Evolutionary conservation across 2,329 filamentous ascomycete species (phyloP), one percentile per base, ranked within the genome.

Genomic region (Herpotrichia juniperi): DNA sequence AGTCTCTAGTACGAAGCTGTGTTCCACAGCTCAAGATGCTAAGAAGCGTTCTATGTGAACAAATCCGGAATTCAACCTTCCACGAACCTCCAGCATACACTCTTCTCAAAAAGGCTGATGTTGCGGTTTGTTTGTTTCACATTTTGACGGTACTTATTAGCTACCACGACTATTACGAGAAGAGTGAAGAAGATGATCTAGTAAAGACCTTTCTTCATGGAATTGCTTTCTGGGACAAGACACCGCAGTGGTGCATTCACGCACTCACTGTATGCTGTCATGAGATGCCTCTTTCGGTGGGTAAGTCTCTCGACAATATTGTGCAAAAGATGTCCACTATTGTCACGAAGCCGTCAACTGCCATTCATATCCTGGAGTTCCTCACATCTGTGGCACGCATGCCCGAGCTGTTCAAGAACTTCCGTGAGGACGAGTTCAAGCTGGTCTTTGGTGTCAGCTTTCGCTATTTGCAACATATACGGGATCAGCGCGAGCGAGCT

Each of bases 391-490:
- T 99, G 24, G 92, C 93, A 47, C 87, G 93, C 30, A 79, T 97
- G 51, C 91, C 90, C 9, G 85, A 91, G 54, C 82, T 97, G 1
- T 96, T 93, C 68, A 86, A 91, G 67, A 96, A 96, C 67, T 90
- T 97, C 69, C 85, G 90, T 46, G 88, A 96, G 62, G 91, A 96
- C 35, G 93, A 97, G 66, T 97, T 93, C 73, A 90, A 91, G 56
- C 92, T 91, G 48, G 90, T 97, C 1, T 97, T 99, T 70, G 94
- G 90, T 9, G 96, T 99, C 42, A 97, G 92, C 67, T 92, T 96
- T 72, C 87, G 92, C 46, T 97, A 97, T 69, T 79, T 99, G 32
- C 91, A 97, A 63, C 93, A 93, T 54, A 91, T 93, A 0, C 83
- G 91, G 57, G 90, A 93, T 57, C 76, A 79, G 34, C 78, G 75